Evolutionary conservation across 345 rosid genomes (phyloP), one percentile per base, ranked within the genome.

Genomic region (Acer yangbiense): DNA sequence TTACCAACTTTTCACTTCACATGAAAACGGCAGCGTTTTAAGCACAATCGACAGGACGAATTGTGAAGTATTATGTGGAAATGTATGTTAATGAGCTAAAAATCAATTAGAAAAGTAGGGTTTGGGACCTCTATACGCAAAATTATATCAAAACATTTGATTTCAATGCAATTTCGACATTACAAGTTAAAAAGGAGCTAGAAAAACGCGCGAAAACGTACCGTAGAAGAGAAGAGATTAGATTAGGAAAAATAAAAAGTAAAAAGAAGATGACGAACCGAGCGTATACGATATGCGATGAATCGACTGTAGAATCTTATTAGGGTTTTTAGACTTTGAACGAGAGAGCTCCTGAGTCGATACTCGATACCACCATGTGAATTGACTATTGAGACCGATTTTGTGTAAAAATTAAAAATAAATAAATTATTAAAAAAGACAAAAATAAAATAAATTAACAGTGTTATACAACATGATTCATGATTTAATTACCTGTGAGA

Each of bases 201-300:
- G 10, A 43, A 8, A 43, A 43, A 43, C 46, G 46, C 46, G 46
- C 46, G 46, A 43, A 43, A 43, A 43, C 46, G 46, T 43, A 43
- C 46, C 2, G 10, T 46, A 46, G 50, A 13, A 46, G 50, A 46
- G 14, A 46, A 10, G 50, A 10, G 50, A 46, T 46, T 46, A 46
- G 50, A 46, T 46, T 46, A 10, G 14, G 13, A 46, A 46, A 46
- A 46, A 46, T 1, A 10, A 46, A 9, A 46, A 46, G 10, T 9
- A 46, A 46, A 46, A 46, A 46, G 50, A 73, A 23, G 54, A 25
- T 7, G 3, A 46, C 69, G 27, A 63, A 74, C 77, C 77, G 41
- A 64, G 27, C 17, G 13, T 8, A 23, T 23, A 10, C 48, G 48
- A 41, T 69, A 50, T 29, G 48, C 6, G n/a, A 17, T 46, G 50